Percentiles rank a stretch among this genome's conserved stretches.
Evolutionary conservation across 495 filamentous ascomycete genomes (phyloP).

Genomic region (Xanthoparmelia taractica): DNA sequence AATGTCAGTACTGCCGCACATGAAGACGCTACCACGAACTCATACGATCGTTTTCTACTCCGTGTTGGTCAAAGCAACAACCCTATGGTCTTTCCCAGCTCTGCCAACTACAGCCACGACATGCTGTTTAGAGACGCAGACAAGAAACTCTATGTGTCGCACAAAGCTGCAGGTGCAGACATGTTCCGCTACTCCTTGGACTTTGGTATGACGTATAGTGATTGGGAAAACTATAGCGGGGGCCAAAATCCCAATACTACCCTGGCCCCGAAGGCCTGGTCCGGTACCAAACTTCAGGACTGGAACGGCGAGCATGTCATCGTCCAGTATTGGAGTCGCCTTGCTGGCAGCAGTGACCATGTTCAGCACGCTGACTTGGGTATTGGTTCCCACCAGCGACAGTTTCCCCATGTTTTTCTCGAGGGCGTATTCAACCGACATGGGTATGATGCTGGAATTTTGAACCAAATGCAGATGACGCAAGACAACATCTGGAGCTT

Average conservation of each 20-base stretch:
- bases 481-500: slow-evolving; percentile 40
- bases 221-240: slow-evolving; percentile 44
- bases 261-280: slow-evolving; percentile 37
- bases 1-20: slow-evolving; percentile 37
- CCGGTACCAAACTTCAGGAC: slow-evolving; percentile 44
- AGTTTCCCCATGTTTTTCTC: slow-evolving; percentile 52
- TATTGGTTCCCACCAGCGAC: slow-evolving; percentile 35
- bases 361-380: slow-evolving; percentile 55
- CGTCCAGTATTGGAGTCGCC: slow-evolving; percentile 55
- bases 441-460: slow-evolving; percentile 53
- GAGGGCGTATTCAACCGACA: slow-evolving; percentile 56
- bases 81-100: slow-evolving; percentile 41
- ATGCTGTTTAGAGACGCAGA: slow-evolving; percentile 37
- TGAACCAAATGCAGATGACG: slow-evolving; percentile 43
- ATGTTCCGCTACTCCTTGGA: slow-evolving; percentile 50
- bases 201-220: slow-evolving; percentile 46
- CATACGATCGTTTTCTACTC: slow-evolving; percentile 37
- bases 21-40: too few species aligned
- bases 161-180: slow-evolving; percentile 52
- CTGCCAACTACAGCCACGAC: slow-evolving; percentile 49
- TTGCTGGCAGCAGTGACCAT: slow-evolving; percentile 53
- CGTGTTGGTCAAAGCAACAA: slow-evolving; percentile 40
- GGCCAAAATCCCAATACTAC: slow-evolving; percentile 36
- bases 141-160: slow-evolving; percentile 38
- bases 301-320: slow-evolving; percentile 56